phyloP scores from a whole-genome alignment of 495 filamentous ascomycete species.

The Trichocladium antarcticum region DNA sequence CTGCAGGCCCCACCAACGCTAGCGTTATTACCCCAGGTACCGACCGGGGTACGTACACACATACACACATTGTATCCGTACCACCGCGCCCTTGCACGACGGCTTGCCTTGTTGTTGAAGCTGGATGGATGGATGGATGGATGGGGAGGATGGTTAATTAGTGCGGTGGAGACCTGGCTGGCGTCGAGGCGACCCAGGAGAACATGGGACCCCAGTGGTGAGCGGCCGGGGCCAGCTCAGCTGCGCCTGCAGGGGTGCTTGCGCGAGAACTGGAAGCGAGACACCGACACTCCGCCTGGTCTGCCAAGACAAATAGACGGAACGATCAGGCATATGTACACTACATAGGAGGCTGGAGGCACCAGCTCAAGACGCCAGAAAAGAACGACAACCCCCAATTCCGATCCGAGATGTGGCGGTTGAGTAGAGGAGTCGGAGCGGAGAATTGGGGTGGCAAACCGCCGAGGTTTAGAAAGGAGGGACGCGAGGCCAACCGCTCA shows the following conservation, averaged over 20 bases:
- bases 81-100: neutral
- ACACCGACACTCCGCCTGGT: slow-evolving; percentile 6
- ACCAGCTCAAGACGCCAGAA: too few relatives aligned
- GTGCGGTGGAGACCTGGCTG: slow-evolving; percentile 4
- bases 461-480: too few relatives aligned
- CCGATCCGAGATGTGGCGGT: too few relatives aligned
- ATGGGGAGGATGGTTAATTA: too few relatives aligned
- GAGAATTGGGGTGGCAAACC: too few relatives aligned
- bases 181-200: slow-evolving; percentile 6
- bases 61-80: neutral
- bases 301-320: slow-evolving; percentile 15
- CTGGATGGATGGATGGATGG: too few relatives aligned
- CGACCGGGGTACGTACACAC: slow-evolving; percentile 7
- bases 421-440: too few relatives aligned
- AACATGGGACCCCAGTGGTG: neutral
- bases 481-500: too few relatives aligned
- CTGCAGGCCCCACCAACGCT: slow-evolving; percentile 11
- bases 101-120: too few relatives aligned
- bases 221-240: too few relatives aligned
- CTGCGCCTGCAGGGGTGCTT: slow-evolving; percentile 12
- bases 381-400: too few relatives aligned
- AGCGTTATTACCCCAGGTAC: slow-evolving; percentile 23
- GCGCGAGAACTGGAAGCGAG: slow-evolving; percentile 23
- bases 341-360: too few relatives aligned
- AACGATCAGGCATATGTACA: slow-evolving; percentile 3